phyloP scores from a whole-genome alignment of 2,329 filamentous ascomycete species.

The Meredithiella fracta region DNA sequence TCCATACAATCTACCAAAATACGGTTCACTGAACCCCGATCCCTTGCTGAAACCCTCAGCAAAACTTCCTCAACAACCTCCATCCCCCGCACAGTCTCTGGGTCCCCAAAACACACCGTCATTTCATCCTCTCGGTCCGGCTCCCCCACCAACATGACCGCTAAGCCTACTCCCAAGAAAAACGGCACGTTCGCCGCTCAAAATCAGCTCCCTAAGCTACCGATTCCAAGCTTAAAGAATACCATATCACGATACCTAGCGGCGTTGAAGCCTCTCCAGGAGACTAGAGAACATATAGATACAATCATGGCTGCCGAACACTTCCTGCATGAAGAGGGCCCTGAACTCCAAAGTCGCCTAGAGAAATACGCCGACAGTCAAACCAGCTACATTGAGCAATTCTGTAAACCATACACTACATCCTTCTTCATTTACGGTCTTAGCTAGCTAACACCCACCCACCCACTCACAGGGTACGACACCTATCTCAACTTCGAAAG shows the following conservation, averaged over 20 bases:
- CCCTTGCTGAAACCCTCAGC: slow-evolving; percentile 54
- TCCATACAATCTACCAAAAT: slow-evolving; percentile 5
- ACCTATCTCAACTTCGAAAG: slow-evolving; percentile 98
- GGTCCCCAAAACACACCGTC: slow-evolving; percentile 13
- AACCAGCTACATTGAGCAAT: slow-evolving; percentile 96
- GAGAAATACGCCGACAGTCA: slow-evolving; percentile 81
- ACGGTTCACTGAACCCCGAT: slow-evolving; percentile 44
- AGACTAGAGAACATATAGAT: slow-evolving; percentile 63
- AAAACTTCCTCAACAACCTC: slow-evolving; percentile 18
- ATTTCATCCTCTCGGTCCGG: neutral
- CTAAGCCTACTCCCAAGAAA: slow-evolving; percentile 29
- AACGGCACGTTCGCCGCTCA: slow-evolving; percentile 82
- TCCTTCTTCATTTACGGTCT: neutral
- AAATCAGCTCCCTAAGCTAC: slow-evolving; percentile 76
- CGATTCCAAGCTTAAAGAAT: slow-evolving; percentile 72
- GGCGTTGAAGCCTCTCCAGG: slow-evolving; percentile 67
- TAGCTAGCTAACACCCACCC: neutral
- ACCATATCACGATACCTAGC: slow-evolving; percentile 67
- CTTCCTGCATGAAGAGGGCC: slow-evolving; percentile 67
- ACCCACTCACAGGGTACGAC: slow-evolving; percentile 63
- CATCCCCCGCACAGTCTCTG: slow-evolving; percentile 26
- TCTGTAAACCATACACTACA: slow-evolving; percentile 65
- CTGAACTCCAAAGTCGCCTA: slow-evolving; percentile 70
- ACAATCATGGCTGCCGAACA: slow-evolving; percentile 66
- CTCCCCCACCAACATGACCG: neutral